Evolutionary conservation across 352 stramenopile species (phyloP), one percentile per base, ranked within the genome.

Genomic region (Plasmopara muralis): DNA sequence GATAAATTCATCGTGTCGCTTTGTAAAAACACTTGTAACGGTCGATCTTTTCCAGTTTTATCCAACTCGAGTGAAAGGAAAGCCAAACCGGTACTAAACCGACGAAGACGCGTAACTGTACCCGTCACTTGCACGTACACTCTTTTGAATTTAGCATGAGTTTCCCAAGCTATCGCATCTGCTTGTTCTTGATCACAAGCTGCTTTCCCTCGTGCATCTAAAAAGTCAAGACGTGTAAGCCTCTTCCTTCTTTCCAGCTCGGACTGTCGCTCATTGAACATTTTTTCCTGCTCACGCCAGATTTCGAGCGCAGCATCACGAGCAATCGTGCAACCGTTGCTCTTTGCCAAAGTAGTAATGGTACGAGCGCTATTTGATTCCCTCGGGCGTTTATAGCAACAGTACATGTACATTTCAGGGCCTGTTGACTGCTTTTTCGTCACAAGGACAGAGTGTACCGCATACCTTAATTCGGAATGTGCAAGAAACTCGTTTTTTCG

Each of bases 401-500:
- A 65, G 34, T 75, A 79, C 15, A 75, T 61, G 29, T 72, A 74
- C 35, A 70, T 52, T 5, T 61, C 60, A n/a, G 62, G 63, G 1
- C 33, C 50, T 43, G 34, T 38, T 6, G 49, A 53, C 18, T 68
- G 43, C 9, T 68, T 50, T 15, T 38, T 43, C 3, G 45, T 53
- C 0, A 43, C 48, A 5, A 73, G 57, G 5, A 75, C 31, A 20
- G 64, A 63, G 28, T 68, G 62, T 9, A 77, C 47, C 9, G 66
- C 53, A 18, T 68, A 79, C 8, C 41, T 46, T 8, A 81, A 54
- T 6, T 57, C 46, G 6, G 51, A 28, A 34, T 83, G 76, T 0
- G 68, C 56, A 13, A 88, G 39, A 34, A 71, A 88, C 25, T 83
- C 73, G 43, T 72, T 66, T 39, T 81, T 82, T 37, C 74, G 70